Evolutionary conservation across 2,329 filamentous ascomycete species (phyloP), one percentile per base, ranked within the genome.

Genomic region (Penicillium sp.): DNA sequence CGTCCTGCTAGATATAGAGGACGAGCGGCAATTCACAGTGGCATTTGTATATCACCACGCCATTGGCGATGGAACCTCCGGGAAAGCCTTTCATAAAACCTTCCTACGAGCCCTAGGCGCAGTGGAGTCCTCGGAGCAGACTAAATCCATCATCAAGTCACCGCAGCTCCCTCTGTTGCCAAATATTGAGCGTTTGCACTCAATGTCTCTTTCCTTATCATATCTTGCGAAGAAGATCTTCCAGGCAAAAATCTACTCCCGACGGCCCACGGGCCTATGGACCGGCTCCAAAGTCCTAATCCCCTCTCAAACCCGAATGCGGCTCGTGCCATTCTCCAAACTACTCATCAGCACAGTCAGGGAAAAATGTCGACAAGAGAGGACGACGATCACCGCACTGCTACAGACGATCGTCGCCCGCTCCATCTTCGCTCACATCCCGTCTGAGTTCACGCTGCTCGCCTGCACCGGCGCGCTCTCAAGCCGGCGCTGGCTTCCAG

Each of bases 11-110:
- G 59, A 67, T 15, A 38, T 60, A 15, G 59, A 56, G 9, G 53
- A 64, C 32, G 18, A 60, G 3, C 60, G 52, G 3, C 59, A 56
- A 3, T 80, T 81, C 55, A 77, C 75, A 0, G 75, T 72, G 2
- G 65, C 64, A 2, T 81, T 79, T 64, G 66, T 80, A 10, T 79
- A 71, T 57, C 79, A 82, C 53, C 79, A 81, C 65, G 75, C 73
- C 3, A 67, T 81, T 47, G 74, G 73, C 3, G 79, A 82, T 59
- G 78, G 79, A 2, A 65, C 64, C 9, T 78, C 77, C 0, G 77
- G 75, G 0, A 70, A 77, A 29, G 68, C 75, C 0, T 80, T 81
- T 56, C 79, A 80, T 52, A 61, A 67, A 9, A 65, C 70, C 0
- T 77, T 81, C 37, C 68, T 74, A 5, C 58, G 62, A 6, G 75